Base-by-base conservation (phyloP, 2,329 filamentous ascomycete genomes). In the Aspergillus sp. region DNA sequence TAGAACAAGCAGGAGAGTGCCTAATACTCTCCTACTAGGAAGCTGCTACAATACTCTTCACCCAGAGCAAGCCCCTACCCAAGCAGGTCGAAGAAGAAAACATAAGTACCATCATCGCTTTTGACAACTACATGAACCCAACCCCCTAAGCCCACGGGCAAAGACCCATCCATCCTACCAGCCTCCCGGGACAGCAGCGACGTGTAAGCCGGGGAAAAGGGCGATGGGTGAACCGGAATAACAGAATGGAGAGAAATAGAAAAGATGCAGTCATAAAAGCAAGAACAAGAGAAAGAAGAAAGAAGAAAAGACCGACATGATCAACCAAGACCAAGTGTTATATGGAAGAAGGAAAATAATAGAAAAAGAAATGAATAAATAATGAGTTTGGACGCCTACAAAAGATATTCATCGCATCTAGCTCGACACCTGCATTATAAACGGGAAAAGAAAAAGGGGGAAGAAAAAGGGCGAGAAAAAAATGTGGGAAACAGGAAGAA, bases 391-490 rank as follows among this genome's bases (percentile, higher is more conserved):
- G 57, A 52, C 52, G 45, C 52, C 60, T 62, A 57, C 60, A 60
- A n/a, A 39, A 50, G 56, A 61, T 59, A 60, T 60, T 63, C 59
- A 63, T 64, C 61, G 57, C 59, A 63, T 66, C 65, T 67, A 67
- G 56, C 56, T 63, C 47, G 50, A 62, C 60, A 61, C 59, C 57
- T 63, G 49, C 47, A 65, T 67, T 65, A 64, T 62, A 65, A 59
- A 63, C 22, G 60, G 49, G 54, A 57, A 52, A 54, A 55, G 56
- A 22, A 50, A 52, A 51, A 51, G 50, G 39, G 42, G 29, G 55
- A 57, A 46, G 22, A 46, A 45, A 53, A 32, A 58, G 29, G 32
- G 26, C 26, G 26, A 26, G 55, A 55, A 22, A 46, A n/a, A 50
- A 47, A 51, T 26, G 55, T 18, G 32, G 36, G 36, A 42, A 39